Base-by-base conservation (phyloP, 2,329 filamentous ascomycete species). In the Alternaria rosae region DNA sequence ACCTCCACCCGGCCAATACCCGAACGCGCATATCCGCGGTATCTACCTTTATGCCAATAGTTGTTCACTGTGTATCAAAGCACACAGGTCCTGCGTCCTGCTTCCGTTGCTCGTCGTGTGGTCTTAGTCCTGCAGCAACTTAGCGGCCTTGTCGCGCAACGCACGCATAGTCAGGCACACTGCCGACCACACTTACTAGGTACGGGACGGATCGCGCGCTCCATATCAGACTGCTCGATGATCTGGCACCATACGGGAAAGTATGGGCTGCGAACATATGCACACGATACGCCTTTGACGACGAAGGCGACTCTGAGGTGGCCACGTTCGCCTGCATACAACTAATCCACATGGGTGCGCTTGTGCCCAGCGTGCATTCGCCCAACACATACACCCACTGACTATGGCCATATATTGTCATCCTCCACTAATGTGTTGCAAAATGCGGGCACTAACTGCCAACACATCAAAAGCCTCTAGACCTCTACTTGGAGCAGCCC, bases 381-480 rank as follows among this genome's bases (percentile, higher is more conserved):
- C 77, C 76, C 77, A 78, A 75, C 76, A 71, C 71, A 71, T 75
- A 70, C 69, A 68, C 66, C 68, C 62, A 64, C 61, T 51, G 61
- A 54, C 44, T 42, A 69, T 72, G 69, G 68, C 67, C 76, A 70
- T 78, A 76, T 74, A 78, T 72, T 76, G 74, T 74, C 62, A 68
- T 66, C 67, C 61, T 74, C 74, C 75, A 75, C 76, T 75, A 78
- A 78, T 76, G 70, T 72, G 70, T 73, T 70, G 63, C 71, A 66
- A 68, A 75, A 71, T 76, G 76, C 78, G 76, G 75, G 73, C 66
- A 70, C 51, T 70, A 66, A 70, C 67, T 80, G 78, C 76, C 78
- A 80, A 69, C 78, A 78, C 78, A 80, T 79, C 78, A 78, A 70
- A 70, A 72, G 72, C 70, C 75, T 74, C 70, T 69, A 67, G 58